phyloP scores from a whole-genome alignment of 352 stramenopile genomes.

The Peronospora tabacina region DNA sequence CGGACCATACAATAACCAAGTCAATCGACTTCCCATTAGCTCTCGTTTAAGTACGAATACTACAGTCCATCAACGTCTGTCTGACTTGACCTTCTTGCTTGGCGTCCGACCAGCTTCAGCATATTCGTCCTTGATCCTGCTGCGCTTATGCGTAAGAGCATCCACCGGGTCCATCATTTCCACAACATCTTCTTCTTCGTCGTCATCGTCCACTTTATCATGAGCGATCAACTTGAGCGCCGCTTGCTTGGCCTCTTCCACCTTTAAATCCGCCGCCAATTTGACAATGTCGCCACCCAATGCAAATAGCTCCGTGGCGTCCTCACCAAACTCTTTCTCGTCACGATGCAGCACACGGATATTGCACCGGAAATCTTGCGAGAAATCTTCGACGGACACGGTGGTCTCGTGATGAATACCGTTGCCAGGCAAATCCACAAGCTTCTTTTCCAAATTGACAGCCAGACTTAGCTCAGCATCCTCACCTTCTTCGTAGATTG shows the following conservation, averaged over 20 bases:
- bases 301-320: slow-evolving; percentile 65
- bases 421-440: slow-evolving; percentile 85
- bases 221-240: slow-evolving; percentile 13
- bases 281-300: slow-evolving; percentile 61
- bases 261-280: slow-evolving; percentile 39
- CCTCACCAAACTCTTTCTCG: slow-evolving; percentile 52
- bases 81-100: slow-evolving; percentile 27
- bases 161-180: slow-evolving; percentile 23
- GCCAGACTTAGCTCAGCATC: slow-evolving; percentile 75
- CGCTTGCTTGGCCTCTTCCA: slow-evolving; percentile 33
- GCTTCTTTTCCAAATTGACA: slow-evolving; percentile 86
- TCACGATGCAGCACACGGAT: slow-evolving; percentile 73
- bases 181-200: slow-evolving; percentile 25
- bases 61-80: slow-evolving; percentile 9
- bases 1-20: slow-evolving; percentile 9
- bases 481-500: slow-evolving; percentile 94
- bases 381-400: slow-evolving; percentile 93
- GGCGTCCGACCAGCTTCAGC: slow-evolving; percentile 4
- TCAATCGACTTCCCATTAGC: slow-evolving; percentile 1
- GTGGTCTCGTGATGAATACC: slow-evolving; percentile 90
- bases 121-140: slow-evolving; percentile 1
- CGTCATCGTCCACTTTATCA: slow-evolving; percentile 17
- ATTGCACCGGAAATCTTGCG: slow-evolving; percentile 88
- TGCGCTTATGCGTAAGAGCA: slow-evolving; percentile 22
- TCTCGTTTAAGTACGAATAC: slow-evolving; percentile 27